Evolutionary conservation across 1,139 yeast genomes (phyloP).

Genomic region (Candida glucosophila): DNA sequence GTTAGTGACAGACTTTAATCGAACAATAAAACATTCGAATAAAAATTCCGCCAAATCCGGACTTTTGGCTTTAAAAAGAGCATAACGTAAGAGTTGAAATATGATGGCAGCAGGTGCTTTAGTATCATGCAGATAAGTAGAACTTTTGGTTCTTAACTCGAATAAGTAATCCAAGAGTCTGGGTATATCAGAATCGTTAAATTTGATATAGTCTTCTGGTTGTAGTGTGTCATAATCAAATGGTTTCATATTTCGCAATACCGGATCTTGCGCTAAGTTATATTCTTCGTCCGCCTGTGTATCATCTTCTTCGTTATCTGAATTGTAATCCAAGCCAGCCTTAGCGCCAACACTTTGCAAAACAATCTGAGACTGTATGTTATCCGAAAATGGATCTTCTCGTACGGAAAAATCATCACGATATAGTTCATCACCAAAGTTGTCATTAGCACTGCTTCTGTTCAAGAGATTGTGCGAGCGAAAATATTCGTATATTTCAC

Average conservation of each 20-base stretch:
- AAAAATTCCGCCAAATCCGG: conserved; percentile 47
- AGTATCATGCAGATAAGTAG: conserved; percentile 41
- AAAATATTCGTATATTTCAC: conserved; percentile 29
- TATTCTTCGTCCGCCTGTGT: conserved; percentile 25
- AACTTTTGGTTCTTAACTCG: conserved; percentile 21
- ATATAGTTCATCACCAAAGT: conserved; percentile 11
- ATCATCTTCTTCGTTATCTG: conserved; percentile 15
- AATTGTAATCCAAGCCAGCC: conserved; percentile 10
- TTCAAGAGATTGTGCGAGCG: conserved; percentile 32
- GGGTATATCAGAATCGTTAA: conserved; percentile 62
- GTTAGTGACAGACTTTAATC: conserved; percentile 51
- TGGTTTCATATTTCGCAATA: conserved; percentile 20
- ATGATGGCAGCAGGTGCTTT: conserved; percentile 61
- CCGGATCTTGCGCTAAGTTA: conserved; percentile 20
- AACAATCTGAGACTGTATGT: conserved; percentile 34
- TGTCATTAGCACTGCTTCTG: conserved; percentile 10
- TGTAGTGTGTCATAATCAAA: conserved; percentile 41
- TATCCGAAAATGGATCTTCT: conserved; percentile 30
- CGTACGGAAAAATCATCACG: conserved; percentile 9
- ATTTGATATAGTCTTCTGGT: conserved; percentile 44
- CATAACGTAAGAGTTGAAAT: conserved; percentile 59
- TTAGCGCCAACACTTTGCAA: conserved; percentile 38
- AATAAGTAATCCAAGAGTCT: conserved; percentile 49
- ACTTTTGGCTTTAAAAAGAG: conserved; percentile 48
- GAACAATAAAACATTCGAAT: conserved; percentile 51